Evolutionary conservation across 176 grass and related monocot genomes (phyloP).

Genomic region (Hyparrhenia diplandra): DNA sequence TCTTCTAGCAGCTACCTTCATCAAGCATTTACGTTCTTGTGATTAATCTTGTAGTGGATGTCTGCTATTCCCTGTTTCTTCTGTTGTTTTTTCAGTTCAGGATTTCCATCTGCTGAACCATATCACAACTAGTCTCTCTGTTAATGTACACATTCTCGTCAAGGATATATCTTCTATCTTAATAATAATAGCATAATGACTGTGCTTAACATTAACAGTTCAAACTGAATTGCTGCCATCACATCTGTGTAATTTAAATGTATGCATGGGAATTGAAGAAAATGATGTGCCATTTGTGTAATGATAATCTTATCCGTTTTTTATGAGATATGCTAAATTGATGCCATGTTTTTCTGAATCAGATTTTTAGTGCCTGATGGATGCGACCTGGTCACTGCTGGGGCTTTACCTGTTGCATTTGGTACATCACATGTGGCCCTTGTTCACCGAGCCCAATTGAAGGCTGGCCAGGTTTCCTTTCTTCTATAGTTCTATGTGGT

Average conservation of each 20-base stretch:
- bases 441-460: constrained; percentile 82
- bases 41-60: background rate
- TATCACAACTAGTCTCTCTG: background rate
- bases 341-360: constrained; percentile 16
- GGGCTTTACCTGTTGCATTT: constrained; percentile 85
- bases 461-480: constrained; percentile 66
- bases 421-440: constrained; percentile 88
- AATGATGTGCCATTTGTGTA: background rate
- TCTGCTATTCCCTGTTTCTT: background rate
- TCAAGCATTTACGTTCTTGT: background rate
- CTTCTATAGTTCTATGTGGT: background rate
- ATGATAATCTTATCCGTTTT: background rate
- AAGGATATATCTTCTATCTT: background rate
- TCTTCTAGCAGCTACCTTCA: background rate
- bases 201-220: background rate
- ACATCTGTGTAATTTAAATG: background rate
- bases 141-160: background rate
- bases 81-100: background rate
- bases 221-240: background rate
- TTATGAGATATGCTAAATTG: background rate
- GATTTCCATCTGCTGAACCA: background rate
- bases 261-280: background rate
- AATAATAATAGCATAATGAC: background rate
- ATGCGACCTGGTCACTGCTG: constrained; percentile 79
- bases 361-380: constrained; percentile 82